Base-by-base conservation (phyloP, 2,329 filamentous ascomycete genomes). In the Curvularia sp. region DNA sequence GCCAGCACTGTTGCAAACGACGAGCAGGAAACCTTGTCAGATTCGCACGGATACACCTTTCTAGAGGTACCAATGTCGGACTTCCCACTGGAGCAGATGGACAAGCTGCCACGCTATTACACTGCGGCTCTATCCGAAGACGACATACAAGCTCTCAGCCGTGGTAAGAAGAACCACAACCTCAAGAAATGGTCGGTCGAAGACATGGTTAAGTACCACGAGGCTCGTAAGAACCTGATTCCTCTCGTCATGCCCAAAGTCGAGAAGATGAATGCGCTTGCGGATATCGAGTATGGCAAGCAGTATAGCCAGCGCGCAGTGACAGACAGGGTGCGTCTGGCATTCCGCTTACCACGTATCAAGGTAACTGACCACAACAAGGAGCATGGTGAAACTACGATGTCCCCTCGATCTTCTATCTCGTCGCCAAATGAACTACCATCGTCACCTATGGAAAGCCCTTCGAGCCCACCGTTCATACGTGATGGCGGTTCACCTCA, bases 41-140 rank as follows among this genome's bases (percentile, higher is more conserved):
- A 9, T 10, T 30, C 9, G 2, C 42, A 18, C 13, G 8, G 22
- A 6, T n/a, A 10, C n/a, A 15, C 22, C 18, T 13, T 12, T 31
- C 15, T 13, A 22, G 5, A 2, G 5, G 42, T 51, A 15, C 38
- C 35, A 24, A 60, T 57, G 55, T 12, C 56, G n/a, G 30, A 22
- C 33, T 53, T 26, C 30, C 44, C 46, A 6, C 35, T 41, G 39
- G 12, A 47, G 13, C 28, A 49, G 7, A 28, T 26, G n/a, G 55
- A 55, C 28, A 38, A 7, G 55, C 35, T 46, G n/a, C 52, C 58
- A 7, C 24, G 68, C 30, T 74, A 72, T 58, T 74, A 75, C 47
- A 46, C 46, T 13, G 49, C 59, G 22, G 57, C 65, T 1, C 63
- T 74, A 1, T 61, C 65, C 0, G 20, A 49, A 3, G 59, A 59